These are phyloP conservation scores for Fraxinus latifolia DNA, from an alignment of 305 asterid genomes.

Conservation along the genomic window DNA sequence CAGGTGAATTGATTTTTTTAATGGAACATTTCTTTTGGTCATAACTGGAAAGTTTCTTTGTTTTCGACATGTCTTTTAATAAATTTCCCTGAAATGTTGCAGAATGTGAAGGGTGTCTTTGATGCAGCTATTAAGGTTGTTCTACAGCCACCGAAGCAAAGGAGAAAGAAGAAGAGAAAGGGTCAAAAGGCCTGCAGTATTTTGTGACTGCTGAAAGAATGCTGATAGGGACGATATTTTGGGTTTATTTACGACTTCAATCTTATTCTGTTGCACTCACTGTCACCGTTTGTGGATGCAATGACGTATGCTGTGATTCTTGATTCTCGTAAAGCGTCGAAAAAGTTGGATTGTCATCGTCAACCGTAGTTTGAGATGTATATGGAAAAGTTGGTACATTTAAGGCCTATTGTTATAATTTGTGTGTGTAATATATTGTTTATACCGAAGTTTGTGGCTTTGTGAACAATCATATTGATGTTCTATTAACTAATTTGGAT, in stretches of 20 bases:
- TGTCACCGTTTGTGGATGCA: neutral
- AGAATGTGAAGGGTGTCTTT: conserved; percentile 65
- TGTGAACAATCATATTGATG: neutral
- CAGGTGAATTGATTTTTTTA: conserved; percentile 33
- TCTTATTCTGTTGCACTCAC: neutral
- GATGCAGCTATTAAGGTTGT: conserved; percentile 70
- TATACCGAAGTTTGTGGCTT: neutral
- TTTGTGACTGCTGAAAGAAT: conserved; percentile 33
- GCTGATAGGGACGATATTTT: neutral
- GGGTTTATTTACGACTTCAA: neutral
- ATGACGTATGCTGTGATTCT: neutral
- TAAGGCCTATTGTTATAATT: neutral
- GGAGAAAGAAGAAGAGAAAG: conserved; percentile 40
- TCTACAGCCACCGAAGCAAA: conserved; percentile 61
- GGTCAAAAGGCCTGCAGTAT: conserved; percentile 45
- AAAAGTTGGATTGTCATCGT: conserved; percentile 20
- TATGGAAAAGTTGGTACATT: neutral
- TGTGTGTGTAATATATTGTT: neutral
- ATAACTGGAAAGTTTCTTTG: neutral
- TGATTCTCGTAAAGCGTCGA: conserved; percentile 26
- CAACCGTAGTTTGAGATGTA: neutral
- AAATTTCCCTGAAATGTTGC: conserved; percentile 6
- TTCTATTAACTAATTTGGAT: neutral
- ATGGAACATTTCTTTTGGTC: neutral
- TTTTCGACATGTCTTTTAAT: neutral